These are phyloP conservation scores for Boletus barrowsii DNA, from an alignment of 768 basidiomycete genomes.

Conservation along the genomic window DNA sequence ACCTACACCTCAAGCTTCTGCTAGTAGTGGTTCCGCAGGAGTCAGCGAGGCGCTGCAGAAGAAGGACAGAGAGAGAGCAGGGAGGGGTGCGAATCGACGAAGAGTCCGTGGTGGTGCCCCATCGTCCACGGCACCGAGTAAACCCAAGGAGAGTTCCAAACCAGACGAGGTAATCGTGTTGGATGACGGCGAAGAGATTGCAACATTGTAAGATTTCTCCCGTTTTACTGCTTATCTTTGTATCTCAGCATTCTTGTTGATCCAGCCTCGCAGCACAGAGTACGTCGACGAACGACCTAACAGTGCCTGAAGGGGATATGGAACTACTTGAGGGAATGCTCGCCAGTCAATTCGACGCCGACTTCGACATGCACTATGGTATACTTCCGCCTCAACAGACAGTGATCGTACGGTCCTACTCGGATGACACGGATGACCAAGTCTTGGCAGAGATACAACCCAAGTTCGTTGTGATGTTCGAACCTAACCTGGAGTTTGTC, in stretches of 20 bases:
- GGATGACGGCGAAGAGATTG: conserved; percentile 41
- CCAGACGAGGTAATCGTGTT: conserved; percentile 10
- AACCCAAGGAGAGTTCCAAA: conserved; percentile 7
- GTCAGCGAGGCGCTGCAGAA: conserved; percentile 74
- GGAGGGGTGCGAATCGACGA: conserved; percentile 61
- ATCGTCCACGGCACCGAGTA: conserved; percentile 7
- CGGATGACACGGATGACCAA: conserved; percentile 90
- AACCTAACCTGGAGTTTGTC: conserved; percentile 91
- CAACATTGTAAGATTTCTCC: conserved; percentile 51
- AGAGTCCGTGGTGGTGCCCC: conserved; percentile 74
- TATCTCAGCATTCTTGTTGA: not conserved
- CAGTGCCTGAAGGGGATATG: conserved; percentile 19
- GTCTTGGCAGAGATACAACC: conserved; percentile 85
- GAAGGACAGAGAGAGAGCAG: conserved; percentile 66
- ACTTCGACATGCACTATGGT: conserved; percentile 80
- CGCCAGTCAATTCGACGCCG: conserved; percentile 39
- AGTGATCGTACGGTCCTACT: conserved; percentile 82
- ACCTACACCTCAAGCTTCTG: conserved; percentile 12
- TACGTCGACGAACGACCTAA: conserved; percentile 11
- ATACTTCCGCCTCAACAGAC: conserved; percentile 74
- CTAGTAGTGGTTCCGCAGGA: conserved; percentile 18
- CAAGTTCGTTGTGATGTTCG: conserved; percentile 92
- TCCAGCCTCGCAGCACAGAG: conserved; percentile 21
- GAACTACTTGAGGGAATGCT: conserved; percentile 25
- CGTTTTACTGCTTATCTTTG: not conserved